Evolutionary conservation across 805 yeast species (phyloP), one percentile per base, ranked within the genome.

Genomic region (Isabelozyma pseudorhagii): DNA sequence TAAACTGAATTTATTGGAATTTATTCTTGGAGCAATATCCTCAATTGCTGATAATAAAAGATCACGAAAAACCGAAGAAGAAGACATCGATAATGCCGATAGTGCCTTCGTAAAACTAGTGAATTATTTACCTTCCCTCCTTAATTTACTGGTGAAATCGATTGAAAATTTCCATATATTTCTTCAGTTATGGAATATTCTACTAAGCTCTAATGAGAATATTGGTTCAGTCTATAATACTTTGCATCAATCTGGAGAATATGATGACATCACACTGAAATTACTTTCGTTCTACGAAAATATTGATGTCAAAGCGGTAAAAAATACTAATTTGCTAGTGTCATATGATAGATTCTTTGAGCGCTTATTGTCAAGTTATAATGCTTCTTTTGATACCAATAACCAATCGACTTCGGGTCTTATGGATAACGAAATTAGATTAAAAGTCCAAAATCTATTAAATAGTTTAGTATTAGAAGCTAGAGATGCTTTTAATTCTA

Each of bases 1-100:
- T 21, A 55, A 57, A 27, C 45, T 55, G 2, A 45, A 50, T 21
- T 42, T 80, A 14, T 54, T 81, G 18, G 61, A 68, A 9, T 61
- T 79, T 38, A 55, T 81, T 1, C 55, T 66, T 43, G 85, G 85
- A 1, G 57, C 71, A 4, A 58, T 75, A 1, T 48, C 59, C 3
- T 48, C 58, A 39, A 63, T 75, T 7, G 63, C 65, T 38, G 44
- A 61, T 8, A 62, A 57, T 36, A 71, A 64, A 7, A 50, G 50
- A 9, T 47, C 57, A 15, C 47, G 53, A 27, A 62, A 59, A 42
- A 46, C 56, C 14, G 50, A 56, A 1, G 56, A 51, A 14, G 54
- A 52, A 40, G 55, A 52, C 27, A 34, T 54, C 17, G 45, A 54
- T 40, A 47, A 61, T 7, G 38, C 53, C 8, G 9, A 15, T 6